Evolutionary conservation across 176 grass and related monocot species (phyloP), one percentile per base, ranked within the genome.

Genomic region (Paspalum vaginatum): DNA sequence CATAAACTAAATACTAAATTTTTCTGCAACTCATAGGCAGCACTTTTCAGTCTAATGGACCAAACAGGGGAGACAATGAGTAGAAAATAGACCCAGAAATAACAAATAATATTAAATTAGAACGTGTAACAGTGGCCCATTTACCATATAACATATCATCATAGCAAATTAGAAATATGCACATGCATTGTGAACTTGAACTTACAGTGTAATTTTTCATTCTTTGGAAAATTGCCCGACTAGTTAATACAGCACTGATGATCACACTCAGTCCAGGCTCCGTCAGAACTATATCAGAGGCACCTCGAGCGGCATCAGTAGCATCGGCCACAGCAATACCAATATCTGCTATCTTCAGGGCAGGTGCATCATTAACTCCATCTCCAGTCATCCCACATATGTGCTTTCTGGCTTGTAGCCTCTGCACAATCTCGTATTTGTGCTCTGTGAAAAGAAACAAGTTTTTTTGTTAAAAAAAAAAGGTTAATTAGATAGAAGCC

Each of bases 351-450:
- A 77, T 85, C 77, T 89, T 89, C 64, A 89, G 73, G 48, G 87
- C 87, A 82, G 87, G 87, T 67, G 87, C 87, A 75, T 90, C 88
- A 42, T 90, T 86, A 61, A 90, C 88, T 68, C 88, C 88, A 83
- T 90, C 88, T 64, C 88, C 88, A 63, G 88, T 90, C 88, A 90
- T 90, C 39, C 88, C 88, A 69, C 88, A 90, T 79, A 90, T 86
- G 79, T 90, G 88, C 68, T 90, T 86, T 79, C 88, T 90, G 40
- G 72, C 85, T 87, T 91, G 88, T 32, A 91, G 76, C 58, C 88
- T 87, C 26, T 80, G 81, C 25, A 91, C 88, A 65, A 91, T 91
- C 79, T 84, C 88, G 64, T 91, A 91, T 79, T 91, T 91, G 84
- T 91, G 88, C 76, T 91, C 84, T 91, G 76, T 3, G 8, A 79